A percentile compares a stretch with the other conserved stretches of the same genome.
phyloP scores from a whole-genome alignment of 2,329 filamentous ascomycete species.

The Rhynchosporium graminicola region DNA sequence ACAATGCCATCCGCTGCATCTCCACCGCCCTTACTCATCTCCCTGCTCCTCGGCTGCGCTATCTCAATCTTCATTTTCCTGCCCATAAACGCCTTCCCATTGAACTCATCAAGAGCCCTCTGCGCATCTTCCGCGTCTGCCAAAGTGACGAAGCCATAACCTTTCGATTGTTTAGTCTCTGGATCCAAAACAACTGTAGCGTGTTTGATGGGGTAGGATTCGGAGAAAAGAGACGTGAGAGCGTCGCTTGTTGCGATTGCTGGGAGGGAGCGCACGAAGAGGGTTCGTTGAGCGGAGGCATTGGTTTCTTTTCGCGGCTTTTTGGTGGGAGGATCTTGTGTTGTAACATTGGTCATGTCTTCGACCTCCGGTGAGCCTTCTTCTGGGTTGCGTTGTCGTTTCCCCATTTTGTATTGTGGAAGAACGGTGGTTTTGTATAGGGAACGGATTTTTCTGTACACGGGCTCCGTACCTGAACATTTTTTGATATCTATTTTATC shows the following conservation, averaged over 20 bases:
- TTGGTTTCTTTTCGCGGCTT: constrained; percentile 59
- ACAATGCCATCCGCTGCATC: constrained; percentile 42
- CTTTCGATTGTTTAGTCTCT: constrained; percentile 81
- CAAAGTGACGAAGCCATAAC: constrained; percentile 96
- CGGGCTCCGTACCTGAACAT: constrained; percentile 19
- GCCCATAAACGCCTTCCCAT: constrained; percentile 76
- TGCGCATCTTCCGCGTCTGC: constrained; percentile 89
- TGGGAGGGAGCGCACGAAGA: constrained; percentile 90
- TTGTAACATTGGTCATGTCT: constrained; percentile 22
- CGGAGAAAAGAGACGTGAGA: constrained; percentile 86
- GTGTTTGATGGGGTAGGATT: constrained; percentile 93
- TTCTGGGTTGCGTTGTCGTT: constrained; percentile 35
- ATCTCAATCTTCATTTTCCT: constrained; percentile 83
- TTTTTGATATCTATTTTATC: constrained; percentile 13
- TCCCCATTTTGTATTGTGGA: constrained; percentile 29
- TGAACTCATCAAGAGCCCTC: constrained; percentile 76
- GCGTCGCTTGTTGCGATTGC: constrained; percentile 75
- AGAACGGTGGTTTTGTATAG: not conserved
- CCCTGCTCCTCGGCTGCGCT: constrained; percentile 80
- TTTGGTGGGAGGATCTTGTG: constrained; percentile 47
- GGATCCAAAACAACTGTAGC: constrained; percentile 89
- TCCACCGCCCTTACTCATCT: constrained; percentile 53
- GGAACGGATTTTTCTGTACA: not conserved
- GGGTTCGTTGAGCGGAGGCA: constrained; percentile 56
- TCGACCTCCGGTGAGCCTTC: constrained; percentile 26